Evolutionary conservation across 1,284 basidiomycete species (phyloP), one percentile per base, ranked within the genome.

Genomic region (Leccinum glutinopallens): DNA sequence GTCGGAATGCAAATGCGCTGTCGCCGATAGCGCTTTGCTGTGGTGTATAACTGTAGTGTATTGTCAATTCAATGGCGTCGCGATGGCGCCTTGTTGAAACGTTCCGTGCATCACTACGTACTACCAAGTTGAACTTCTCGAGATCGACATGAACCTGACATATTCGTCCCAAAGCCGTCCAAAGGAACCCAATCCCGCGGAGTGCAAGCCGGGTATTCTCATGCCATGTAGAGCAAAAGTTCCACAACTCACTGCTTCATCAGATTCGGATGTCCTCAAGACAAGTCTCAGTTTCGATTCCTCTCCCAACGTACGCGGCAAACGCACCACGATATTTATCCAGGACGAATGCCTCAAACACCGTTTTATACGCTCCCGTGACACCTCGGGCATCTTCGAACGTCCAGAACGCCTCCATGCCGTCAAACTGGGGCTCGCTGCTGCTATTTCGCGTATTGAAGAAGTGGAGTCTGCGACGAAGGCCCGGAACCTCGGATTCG

Each of bases 311-410:
- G n/a, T 19, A 37, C 61, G 29, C 9, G n/a, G 5, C 25, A 71
- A 72, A 58, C 65, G 67, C 43, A 73, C 68, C 5, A 62, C 72
- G n/a, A 68, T 75, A 66, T 83, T 79, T 63, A 73, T 92, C 13
- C 91, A 93, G 75, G 86, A 90, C 66, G 83, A 84, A 10, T 93
- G 10, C 33, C 33, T 35, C 33, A 32, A 32, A 32, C 32, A 32
- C 32, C 32, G 32, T 7, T 32, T 32, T 4, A 32, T 32, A 32
- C 32, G 32, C 32, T 4, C 32, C 32, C 32, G 32, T 32, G 32
- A 32, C 32, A 32, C 32, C 32, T 32, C 4, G 32, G 7, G 32
- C 7, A 32, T 32, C 32, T 32, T 32, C 32, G 32, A 32, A 32
- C 4, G 32, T 32, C 32, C 32, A 32, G 32, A 32, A 32, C 32